Percentiles rank a stretch among this genome's conserved stretches.
These are phyloP conservation scores for Phialocephala sp. DNA, from an alignment of 2,329 filamentous ascomycete species.

Conservation along the genomic window DNA sequence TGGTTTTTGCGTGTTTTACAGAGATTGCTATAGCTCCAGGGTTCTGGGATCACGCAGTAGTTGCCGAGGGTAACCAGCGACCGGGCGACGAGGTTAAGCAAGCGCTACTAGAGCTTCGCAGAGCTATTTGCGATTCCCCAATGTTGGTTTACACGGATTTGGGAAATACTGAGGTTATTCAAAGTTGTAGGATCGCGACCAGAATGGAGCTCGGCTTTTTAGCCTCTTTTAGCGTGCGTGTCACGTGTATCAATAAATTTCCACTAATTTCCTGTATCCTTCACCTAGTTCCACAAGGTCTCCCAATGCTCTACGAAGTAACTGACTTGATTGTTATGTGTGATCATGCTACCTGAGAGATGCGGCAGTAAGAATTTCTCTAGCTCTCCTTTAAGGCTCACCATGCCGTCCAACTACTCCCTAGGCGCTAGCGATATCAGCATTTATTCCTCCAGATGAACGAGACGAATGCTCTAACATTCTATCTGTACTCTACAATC, in stretches of 20 bases:
- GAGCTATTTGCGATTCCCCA: constrained; percentile 1
- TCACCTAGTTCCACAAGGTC: too few relatives aligned
- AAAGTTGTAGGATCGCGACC: neutral
- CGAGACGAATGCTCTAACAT: too few relatives aligned
- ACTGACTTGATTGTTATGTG: too few relatives aligned
- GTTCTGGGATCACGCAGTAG: constrained; percentile 12
- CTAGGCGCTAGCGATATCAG: too few relatives aligned
- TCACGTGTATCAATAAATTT: neutral
- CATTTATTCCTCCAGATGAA: too few relatives aligned
- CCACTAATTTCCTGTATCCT: neutral
- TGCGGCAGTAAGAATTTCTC: too few relatives aligned
- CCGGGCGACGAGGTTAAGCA: neutral
- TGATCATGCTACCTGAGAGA: too few relatives aligned
- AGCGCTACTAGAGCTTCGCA: constrained; percentile 3
- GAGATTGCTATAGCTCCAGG: constrained; percentile 8
- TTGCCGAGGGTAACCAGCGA: constrained; percentile 1
- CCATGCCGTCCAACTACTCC: too few relatives aligned
- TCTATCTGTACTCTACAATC: too few relatives aligned
- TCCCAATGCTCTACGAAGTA: too few relatives aligned
- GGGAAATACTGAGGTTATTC: constrained; percentile 3
- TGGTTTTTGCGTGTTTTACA: constrained; percentile 8
- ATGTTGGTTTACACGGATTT: neutral
- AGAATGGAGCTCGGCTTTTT: neutral
- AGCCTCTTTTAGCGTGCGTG: neutral
- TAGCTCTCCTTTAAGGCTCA: too few relatives aligned